phyloP scores from a whole-genome alignment of 495 filamentous ascomycete species.

The Lentithecium fluviatile region DNA sequence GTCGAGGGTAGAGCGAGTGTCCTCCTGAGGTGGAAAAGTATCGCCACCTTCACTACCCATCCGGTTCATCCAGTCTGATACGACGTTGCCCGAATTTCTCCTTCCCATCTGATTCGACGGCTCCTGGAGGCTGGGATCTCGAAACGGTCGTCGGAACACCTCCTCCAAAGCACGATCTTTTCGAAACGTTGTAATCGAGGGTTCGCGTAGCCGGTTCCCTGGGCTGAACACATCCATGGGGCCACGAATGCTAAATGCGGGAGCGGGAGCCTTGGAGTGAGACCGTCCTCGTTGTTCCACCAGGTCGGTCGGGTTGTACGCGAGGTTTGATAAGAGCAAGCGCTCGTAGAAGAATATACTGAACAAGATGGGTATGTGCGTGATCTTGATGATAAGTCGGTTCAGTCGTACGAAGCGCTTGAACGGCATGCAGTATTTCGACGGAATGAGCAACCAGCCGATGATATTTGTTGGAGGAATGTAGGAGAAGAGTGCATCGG shows the following conservation, averaged over 20 bases:
- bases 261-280: slow-evolving; percentile 26
- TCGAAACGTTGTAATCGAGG: slow-evolving; percentile 77
- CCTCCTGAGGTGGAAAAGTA: slow-evolving; percentile 62
- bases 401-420: slow-evolving; percentile 77
- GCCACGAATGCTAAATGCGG: slow-evolving; percentile 43
- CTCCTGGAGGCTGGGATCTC: slow-evolving; percentile 48
- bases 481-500: slow-evolving; percentile 89
- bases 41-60: slow-evolving; percentile 59
- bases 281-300: slow-evolving; percentile 50
- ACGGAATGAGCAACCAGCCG: slow-evolving; percentile 78
- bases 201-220: slow-evolving; percentile 65
- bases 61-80: slow-evolving; percentile 83
- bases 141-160: slow-evolving; percentile 71
- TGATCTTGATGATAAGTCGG: slow-evolving; percentile 81
- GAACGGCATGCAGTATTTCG: slow-evolving; percentile 76
- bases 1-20: slow-evolving; percentile 59
- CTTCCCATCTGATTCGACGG: slow-evolving; percentile 52
- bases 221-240: slow-evolving; percentile 64
- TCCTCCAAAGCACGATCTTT: slow-evolving; percentile 91
- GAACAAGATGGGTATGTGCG: slow-evolving; percentile 82
- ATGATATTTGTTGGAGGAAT: slow-evolving; percentile 84
- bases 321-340: slow-evolving; percentile 62
- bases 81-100: slow-evolving; percentile 69
- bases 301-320: slow-evolving; percentile 75
- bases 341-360: slow-evolving; percentile 86